phyloP scores from a whole-genome alignment of 2,329 filamentous ascomycete species.

The Sphaceloma murrayae region DNA sequence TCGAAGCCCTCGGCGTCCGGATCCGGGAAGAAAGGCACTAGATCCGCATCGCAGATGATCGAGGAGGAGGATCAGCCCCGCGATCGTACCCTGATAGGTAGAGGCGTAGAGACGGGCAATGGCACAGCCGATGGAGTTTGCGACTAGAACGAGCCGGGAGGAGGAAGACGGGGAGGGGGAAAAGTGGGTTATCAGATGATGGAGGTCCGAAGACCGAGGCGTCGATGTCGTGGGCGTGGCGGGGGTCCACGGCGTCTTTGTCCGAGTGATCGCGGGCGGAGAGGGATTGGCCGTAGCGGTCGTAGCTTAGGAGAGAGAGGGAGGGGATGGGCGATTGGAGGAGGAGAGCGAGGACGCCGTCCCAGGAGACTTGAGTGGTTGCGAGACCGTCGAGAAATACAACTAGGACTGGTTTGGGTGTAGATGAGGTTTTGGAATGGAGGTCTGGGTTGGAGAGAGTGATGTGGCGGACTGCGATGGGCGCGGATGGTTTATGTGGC shows the following conservation, averaged over 20 bases:
- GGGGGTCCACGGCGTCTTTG: background rate
- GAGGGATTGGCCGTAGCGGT: conserved; percentile 41
- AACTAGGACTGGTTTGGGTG: background rate
- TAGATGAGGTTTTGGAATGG: too few relatives aligned
- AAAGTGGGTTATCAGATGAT: conserved; percentile 18
- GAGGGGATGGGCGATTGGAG: too few relatives aligned
- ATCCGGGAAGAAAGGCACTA: conserved; percentile 47
- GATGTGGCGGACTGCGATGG: too few relatives aligned
- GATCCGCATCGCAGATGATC: conserved; percentile 49
- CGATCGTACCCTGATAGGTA: background rate
- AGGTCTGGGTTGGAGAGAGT: too few relatives aligned
- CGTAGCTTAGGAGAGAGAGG: too few relatives aligned
- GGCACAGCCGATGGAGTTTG: conserved; percentile 64
- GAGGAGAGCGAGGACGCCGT: too few relatives aligned
- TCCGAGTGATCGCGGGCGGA: conserved; percentile 39
- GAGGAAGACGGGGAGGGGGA: conserved; percentile 20
- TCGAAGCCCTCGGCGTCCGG: conserved; percentile 43
- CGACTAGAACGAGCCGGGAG: conserved; percentile 33
- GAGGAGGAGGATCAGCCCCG: conserved; percentile 40
- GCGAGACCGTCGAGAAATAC: background rate
- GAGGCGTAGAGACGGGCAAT: conserved; percentile 43
- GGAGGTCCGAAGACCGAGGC: background rate
- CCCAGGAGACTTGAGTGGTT: too few relatives aligned
- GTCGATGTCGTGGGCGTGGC: conserved; percentile 12
- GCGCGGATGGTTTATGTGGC: too few relatives aligned